Evolutionary conservation across 768 basidiomycete species (phyloP), one percentile per base, ranked within the genome.

Genomic region (Aureoboletus auriporus): DNA sequence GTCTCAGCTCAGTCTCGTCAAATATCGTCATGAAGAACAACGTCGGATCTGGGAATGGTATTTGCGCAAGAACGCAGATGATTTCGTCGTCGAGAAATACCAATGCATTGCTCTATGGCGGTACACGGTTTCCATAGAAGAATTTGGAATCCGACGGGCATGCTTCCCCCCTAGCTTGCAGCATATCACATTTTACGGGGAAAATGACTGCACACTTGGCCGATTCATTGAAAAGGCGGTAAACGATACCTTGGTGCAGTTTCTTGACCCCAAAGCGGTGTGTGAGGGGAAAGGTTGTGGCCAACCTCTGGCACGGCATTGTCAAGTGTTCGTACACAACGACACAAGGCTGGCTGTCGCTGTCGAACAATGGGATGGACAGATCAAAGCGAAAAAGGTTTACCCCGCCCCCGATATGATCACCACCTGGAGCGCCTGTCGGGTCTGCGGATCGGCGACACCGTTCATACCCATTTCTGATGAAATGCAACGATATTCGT

Each of bases 1-100:
- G 60, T 91, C 89, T 59, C 77, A 75, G 16, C 78, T 88, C 35
- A 78, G 77, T 40, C 72, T 82, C 33, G 69, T 89, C 34, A 83
- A 86, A 62, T 85, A 83, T 75, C 84, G 85, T 55, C 89, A 93
- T 47, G 85, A 86, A 56, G 92, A 95, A 57, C 87, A 91, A 54
- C 79, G 87, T 33, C 83, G 89, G 37, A 80, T 95, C 27, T 97
- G 94, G 93, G 89, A 93, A 59, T 96, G 93, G 93, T 95, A 95
- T 61, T 71, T 89, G 10, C 80, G 89, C 42, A 89, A 91, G 68
- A 92, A 93, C 61, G 62, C 71, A 11, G 89, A 93, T 59, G 87
- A 90, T 60, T 86, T 98, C 58, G 79, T 89, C 33, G 89, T 94
- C 36, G 91, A 93, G 64, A 90, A 93, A 63, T 96, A 94, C 59